Base-by-base conservation (phyloP, 148 eudicot species). In the Pharnaceum exiguum region DNA sequence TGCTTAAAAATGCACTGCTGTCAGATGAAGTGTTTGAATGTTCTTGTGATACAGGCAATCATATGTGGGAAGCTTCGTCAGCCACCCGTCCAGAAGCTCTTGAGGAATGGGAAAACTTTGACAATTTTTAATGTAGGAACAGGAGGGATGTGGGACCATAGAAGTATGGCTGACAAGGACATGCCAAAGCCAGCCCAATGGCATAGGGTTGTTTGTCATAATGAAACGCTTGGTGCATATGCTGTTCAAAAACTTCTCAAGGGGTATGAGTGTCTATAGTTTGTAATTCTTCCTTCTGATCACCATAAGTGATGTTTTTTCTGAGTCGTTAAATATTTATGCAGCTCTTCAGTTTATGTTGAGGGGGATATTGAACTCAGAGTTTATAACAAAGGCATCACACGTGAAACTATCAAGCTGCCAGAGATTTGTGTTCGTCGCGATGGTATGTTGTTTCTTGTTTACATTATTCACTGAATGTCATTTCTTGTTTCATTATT, bases 311-410 rank as follows among this genome's bases (percentile, higher is more conserved):
- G 31, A 49, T 23, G 38, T 44, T 24, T 63, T 31, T 24, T 46
- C 32, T 79, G 50, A 76, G 35, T 12, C 52, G 35, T 59, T 61
- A 46, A 46, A 2, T 7, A 50, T 42, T 42, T 59, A 19, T 77
- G 68, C 90, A 88, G 96, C 78, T 93, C 98, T 49, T 72, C 95
- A 54, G 98, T 88, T 64, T 93, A 81, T 72, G 83, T 93, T 15
- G 98, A 93, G 77, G 98, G 98, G 64, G 96, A 93, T 50, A 88
- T 88, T 69, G 98, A 93, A 74, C 79, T 82, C 38, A 82, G 98
- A 73, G 89, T 93, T 51, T 88, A 77, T 75, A 85, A 93, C 70
- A 90, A 82, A 73, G 80, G 80, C 46, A 79, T 93, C 57, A 85
- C 77, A 37, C 94, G 98, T 18, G 83, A 79, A 72, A 56, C 82